Conservation (phyloP, 1,284 basidiomycete species). For the Cutaneotrichosporon curvatum region DNA sequence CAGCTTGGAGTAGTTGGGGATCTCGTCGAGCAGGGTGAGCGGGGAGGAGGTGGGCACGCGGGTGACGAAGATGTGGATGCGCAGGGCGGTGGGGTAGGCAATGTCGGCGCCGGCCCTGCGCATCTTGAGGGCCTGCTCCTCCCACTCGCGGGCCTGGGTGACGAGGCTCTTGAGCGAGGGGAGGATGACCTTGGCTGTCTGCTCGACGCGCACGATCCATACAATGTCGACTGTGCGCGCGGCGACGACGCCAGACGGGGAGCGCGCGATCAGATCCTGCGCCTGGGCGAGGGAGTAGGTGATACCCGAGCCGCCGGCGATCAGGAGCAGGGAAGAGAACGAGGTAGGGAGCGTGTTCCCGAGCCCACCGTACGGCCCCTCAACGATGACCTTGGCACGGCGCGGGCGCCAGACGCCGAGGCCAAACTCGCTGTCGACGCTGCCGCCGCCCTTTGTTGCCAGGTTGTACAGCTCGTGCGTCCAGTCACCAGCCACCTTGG, state of each 20-base stretch:
- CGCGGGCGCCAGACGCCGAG: conserved; percentile 4
- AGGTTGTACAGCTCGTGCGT: conserved; percentile 30
- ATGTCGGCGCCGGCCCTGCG: conserved; percentile 19
- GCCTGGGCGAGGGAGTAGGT: conserved; percentile 35
- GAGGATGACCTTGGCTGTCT: conserved; percentile 33
- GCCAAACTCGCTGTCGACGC: not conserved
- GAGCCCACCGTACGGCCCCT: conserved; percentile 44
- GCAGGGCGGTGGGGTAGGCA: conserved; percentile 27
- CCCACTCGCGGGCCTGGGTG: conserved; percentile 31
- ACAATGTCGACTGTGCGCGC: conserved; percentile 41
- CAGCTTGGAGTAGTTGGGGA: not conserved
- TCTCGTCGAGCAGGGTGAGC: conserved; percentile 22
- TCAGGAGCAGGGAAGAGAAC: conserved; percentile 40
- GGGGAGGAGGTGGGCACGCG: conserved; percentile 31
- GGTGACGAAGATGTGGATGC: conserved; percentile 40
- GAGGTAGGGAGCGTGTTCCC: conserved; percentile 39
- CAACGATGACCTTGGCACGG: conserved; percentile 26
- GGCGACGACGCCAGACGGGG: conserved; percentile 39
- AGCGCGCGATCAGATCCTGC: conserved; percentile 32
- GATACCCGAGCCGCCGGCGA: conserved; percentile 45
- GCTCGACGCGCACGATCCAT: conserved; percentile 41
- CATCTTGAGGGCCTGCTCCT: conserved; percentile 24
- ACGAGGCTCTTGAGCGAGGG: conserved; percentile 32
- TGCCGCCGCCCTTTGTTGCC: conserved; percentile 14
- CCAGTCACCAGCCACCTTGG: conserved; percentile 43